Conservation (phyloP, 1,139 yeast genomes). For the Geotrichum armillariae region DNA sequence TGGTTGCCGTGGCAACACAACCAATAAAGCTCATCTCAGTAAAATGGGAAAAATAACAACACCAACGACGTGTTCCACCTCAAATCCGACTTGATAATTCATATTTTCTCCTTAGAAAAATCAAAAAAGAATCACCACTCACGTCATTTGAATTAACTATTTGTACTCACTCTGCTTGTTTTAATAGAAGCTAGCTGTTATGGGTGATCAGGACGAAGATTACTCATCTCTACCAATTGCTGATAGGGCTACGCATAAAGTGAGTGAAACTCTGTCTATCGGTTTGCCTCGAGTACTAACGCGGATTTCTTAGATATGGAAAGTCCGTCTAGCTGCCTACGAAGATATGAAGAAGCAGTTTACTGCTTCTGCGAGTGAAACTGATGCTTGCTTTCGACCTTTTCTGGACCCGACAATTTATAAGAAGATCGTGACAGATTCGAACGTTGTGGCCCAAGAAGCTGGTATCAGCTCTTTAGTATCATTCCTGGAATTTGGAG, state of each 20-base stretch:
- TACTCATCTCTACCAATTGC: conserved; percentile 62
- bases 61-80: conserved; percentile 8
- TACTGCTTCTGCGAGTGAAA: conserved; percentile 53
- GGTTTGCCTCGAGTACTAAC: not conserved
- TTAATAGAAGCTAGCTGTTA: not conserved
- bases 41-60: conserved; percentile 6
- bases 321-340: conserved; percentile 80
- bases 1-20: conserved; percentile 3
- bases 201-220: conserved; percentile 49
- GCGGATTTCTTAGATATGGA: conserved; percentile 58
- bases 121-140: not conserved
- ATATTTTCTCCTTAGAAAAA: conserved; percentile 1
- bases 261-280: conserved; percentile 28
- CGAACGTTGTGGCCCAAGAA: conserved; percentile 93
- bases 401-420: conserved; percentile 52
- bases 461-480: conserved; percentile 62
- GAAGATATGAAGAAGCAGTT: conserved; percentile 61
- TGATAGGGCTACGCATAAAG: conserved; percentile 66
- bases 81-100: too few relatives aligned
- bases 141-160: not conserved
- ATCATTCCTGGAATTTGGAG: conserved; percentile 63
- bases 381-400: conserved; percentile 53
- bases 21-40: not conserved
- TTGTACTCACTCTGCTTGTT: not conserved
- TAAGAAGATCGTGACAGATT: conserved; percentile 64